These are phyloP conservation scores for Scutellaria barbata DNA, from an alignment of 257 asterid species.

Conservation along the genomic window DNA sequence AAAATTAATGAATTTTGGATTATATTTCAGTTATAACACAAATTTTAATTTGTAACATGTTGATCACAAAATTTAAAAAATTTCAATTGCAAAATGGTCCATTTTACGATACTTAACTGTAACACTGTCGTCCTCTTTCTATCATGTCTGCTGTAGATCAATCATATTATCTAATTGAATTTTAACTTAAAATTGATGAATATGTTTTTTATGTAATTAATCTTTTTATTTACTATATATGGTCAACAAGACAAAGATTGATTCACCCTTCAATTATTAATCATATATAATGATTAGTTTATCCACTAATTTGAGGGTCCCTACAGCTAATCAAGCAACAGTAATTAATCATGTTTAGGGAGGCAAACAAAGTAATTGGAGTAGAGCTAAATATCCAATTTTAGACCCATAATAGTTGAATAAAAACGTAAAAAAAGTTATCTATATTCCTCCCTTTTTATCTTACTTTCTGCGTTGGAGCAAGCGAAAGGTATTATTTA, in stretches of 20 bases:
- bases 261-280: not conserved
- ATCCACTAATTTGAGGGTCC: conserved; percentile 25
- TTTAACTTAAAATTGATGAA: too few relatives aligned
- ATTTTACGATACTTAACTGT: too few relatives aligned
- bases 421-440: not conserved
- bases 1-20: too few relatives aligned
- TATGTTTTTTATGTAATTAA: not conserved
- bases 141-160: too few relatives aligned
- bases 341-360: not conserved
- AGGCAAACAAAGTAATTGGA: not conserved
- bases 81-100: too few relatives aligned
- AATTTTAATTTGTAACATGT: too few relatives aligned
- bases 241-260: not conserved
- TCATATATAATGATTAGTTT: conserved; percentile 8
- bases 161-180: too few relatives aligned
- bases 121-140: too few relatives aligned
- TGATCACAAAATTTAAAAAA: too few relatives aligned
- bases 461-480: conserved; percentile 18
- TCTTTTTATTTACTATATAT: not conserved
- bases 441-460: not conserved
- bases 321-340: not conserved
- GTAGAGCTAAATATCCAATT: conserved; percentile 4
- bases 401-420: not conserved
- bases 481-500: not conserved
- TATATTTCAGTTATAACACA: too few relatives aligned